These are phyloP conservation scores for Infundibulicybe gibba DNA, from an alignment of 768 basidiomycete genomes.

Conservation along the genomic window DNA sequence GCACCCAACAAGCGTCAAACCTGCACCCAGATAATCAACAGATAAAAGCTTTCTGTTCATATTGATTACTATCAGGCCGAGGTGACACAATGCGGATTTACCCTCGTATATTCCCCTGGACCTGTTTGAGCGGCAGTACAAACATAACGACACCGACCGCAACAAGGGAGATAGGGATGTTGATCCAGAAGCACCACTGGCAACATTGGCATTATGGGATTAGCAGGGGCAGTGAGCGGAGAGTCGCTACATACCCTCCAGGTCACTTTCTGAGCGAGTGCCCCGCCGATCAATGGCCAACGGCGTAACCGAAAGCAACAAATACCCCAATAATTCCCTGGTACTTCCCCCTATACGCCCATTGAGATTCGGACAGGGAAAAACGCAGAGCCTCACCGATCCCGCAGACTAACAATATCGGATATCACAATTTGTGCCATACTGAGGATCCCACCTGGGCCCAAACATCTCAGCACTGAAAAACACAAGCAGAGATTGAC, in stretches of 20 bases:
- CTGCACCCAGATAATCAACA: slow-evolving; percentile 60
- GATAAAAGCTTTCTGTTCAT: slow-evolving; percentile 53
- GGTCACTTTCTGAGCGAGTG: slow-evolving; percentile 53
- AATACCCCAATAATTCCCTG: slow-evolving; percentile 67
- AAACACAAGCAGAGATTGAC: not conserved
- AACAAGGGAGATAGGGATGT: slow-evolving; percentile 52
- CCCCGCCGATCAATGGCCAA: slow-evolving; percentile 68
- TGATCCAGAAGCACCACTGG: slow-evolving; percentile 78
- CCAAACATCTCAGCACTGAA: not conserved
- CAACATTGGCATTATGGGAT: not conserved
- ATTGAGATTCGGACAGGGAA: not conserved
- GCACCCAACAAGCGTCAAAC: slow-evolving; percentile 57
- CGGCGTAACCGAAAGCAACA: slow-evolving; percentile 55
- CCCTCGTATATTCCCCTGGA: slow-evolving; percentile 56
- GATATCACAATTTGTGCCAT: slow-evolving; percentile 70
- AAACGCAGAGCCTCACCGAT: slow-evolving; percentile 36
- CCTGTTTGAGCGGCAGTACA: slow-evolving; percentile 66
- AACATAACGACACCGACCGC: slow-evolving; percentile 56
- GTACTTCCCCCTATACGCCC: slow-evolving; percentile 58
- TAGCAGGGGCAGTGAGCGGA: not conserved
- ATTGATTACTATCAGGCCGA: not conserved
- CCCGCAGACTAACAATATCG: slow-evolving; percentile 68
- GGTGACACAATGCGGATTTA: slow-evolving; percentile 9
- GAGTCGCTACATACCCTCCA: slow-evolving; percentile 50
- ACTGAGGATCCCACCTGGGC: slow-evolving; percentile 55